Conservation (phyloP, 2,329 filamentous ascomycete species). For the Sporothrix globosa region DNA sequence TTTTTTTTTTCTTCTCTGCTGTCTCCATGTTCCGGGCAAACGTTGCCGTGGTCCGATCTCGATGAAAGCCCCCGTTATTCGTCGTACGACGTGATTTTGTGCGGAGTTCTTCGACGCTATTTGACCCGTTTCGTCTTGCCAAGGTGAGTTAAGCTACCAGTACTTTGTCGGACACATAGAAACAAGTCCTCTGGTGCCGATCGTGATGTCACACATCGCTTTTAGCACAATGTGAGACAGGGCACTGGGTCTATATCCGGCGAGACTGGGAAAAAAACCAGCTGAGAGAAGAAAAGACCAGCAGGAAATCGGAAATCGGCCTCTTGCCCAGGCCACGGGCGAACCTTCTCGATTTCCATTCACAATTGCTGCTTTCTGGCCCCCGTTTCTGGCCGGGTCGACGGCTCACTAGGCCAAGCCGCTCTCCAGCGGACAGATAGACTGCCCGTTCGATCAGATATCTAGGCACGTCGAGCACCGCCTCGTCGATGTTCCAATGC, state of each 20-base stretch:
- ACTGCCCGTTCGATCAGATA: not conserved
- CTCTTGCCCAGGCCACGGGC: constrained; percentile 3
- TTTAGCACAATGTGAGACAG: constrained; percentile 2
- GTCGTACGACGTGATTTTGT: not conserved
- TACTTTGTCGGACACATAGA: not conserved
- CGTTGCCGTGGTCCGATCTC: not conserved
- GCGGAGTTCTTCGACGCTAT: not conserved
- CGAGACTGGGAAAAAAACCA: not conserved
- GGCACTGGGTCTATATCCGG: not conserved
- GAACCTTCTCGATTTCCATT: not conserved
- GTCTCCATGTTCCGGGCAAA: not conserved
- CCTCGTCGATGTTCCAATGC: not conserved
- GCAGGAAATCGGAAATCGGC: constrained; percentile 7
- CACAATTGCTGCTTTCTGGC: not conserved
- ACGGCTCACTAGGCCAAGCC: not conserved
- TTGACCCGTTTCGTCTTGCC: not conserved
- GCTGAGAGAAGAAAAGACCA: not conserved
- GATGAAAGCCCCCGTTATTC: not conserved
- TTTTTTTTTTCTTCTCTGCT: no score
- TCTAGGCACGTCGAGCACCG: not conserved
- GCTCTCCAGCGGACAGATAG: constrained; percentile 21
- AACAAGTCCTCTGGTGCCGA: constrained; percentile 11
- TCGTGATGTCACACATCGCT: constrained; percentile 31
- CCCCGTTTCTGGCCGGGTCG: constrained; percentile 8
- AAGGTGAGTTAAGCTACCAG: not conserved